phyloP scores from a whole-genome alignment of 257 asterid species.

The Lycium barbarum region DNA sequence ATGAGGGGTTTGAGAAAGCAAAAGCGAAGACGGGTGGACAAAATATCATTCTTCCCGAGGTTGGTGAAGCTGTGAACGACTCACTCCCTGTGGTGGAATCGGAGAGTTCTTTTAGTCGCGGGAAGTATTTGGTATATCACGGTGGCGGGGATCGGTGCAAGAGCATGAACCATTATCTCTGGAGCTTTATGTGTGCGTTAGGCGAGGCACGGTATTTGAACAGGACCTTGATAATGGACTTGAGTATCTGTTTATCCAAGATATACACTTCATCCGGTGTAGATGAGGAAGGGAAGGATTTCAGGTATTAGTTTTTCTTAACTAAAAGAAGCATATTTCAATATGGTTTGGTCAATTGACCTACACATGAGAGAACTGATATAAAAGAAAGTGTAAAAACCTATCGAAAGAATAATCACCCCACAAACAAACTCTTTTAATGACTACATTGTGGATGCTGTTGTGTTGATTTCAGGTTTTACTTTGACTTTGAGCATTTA shows the following conservation, averaged over 20 bases:
- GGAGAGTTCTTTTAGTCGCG: conserved; percentile 58
- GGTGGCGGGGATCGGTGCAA: conserved; percentile 96
- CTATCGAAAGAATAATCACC: no score
- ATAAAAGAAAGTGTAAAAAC: no score
- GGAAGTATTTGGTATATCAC: conserved; percentile 71
- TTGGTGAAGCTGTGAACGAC: conserved; percentile 63
- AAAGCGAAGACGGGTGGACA: conserved; percentile 42
- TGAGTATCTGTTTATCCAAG: conserved; percentile 72
- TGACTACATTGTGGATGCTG: no score
- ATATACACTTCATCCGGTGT: conserved; percentile 67
- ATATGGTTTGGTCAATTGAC: no score
- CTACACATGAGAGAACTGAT: no score
- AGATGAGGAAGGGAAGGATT: conserved; percentile 89
- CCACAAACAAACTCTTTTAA: no score
- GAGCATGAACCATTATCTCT: conserved; percentile 75
- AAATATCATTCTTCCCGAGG: conserved; percentile 63
- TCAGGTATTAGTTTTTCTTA: conserved; percentile 53
- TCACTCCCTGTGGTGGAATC: conserved; percentile 61
- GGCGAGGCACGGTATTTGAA: conserved; percentile 94
- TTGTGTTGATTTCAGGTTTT: conserved; percentile 64
- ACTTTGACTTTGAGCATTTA: conserved; percentile 86
- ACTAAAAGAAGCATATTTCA: no score
- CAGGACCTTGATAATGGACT: conserved; percentile 84
- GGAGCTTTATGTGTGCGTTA: conserved; percentile 84
- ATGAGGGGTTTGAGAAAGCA: conserved; percentile 69